Evolutionary conservation across 345 rosid species (phyloP).

Genomic region (Syzygium grande): DNA sequence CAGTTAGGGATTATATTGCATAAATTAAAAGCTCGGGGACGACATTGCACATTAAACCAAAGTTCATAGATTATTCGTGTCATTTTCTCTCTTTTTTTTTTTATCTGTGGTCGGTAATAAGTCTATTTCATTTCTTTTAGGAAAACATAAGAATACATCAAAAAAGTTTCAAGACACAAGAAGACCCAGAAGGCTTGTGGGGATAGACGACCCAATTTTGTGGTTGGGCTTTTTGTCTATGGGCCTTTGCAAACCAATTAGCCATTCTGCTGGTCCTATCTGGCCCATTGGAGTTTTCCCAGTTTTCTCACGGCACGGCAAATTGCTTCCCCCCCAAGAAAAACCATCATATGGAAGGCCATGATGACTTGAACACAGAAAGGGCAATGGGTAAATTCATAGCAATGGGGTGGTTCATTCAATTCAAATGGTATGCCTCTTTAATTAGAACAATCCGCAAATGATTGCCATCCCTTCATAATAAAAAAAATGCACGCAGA

Average conservation of each 20-base stretch:
- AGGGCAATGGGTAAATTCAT: not conserved
- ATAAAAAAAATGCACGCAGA: not conserved
- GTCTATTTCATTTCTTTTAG: not conserved
- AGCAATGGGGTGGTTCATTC: not conserved
- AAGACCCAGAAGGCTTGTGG: not conserved
- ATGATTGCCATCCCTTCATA: not conserved
- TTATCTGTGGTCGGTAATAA: not conserved
- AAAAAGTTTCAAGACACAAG: not conserved
- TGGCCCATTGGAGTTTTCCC: not conserved
- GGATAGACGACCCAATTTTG: not conserved
- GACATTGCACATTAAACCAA: not conserved
- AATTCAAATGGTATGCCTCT: not conserved
- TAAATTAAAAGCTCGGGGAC: not conserved
- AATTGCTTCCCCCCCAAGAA: not conserved
- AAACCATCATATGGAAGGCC: not conserved
- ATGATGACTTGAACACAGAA: not conserved
- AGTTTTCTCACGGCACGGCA: not conserved
- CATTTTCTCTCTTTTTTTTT: not conserved
- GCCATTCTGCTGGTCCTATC: not conserved
- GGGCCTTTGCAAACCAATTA: not conserved
- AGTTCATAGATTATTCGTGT: not conserved
- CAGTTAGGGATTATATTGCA: rapidly evolving
- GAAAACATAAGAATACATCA: not conserved
- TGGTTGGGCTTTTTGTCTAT: not conserved
- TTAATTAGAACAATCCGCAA: not conserved